Evolutionary conservation across 2,329 filamentous ascomycete genomes (phyloP).

Genomic region (Neoscytalidium dimidiatum): DNA sequence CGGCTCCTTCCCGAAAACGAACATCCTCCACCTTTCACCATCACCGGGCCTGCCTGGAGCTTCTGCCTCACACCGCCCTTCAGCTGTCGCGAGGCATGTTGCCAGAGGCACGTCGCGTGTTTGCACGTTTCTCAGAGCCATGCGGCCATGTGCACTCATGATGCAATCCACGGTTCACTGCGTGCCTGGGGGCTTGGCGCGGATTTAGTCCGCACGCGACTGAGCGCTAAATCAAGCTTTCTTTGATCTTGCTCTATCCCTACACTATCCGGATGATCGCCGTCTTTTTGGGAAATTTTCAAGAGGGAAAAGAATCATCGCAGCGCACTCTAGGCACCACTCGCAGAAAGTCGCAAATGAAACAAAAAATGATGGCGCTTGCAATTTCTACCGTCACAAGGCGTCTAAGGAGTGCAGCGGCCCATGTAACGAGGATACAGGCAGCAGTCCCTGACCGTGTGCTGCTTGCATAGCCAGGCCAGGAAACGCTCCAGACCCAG

Average conservation of each 20-base stretch:
- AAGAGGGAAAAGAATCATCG: not conserved
- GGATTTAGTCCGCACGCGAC: not conserved
- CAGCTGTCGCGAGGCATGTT: not conserved
- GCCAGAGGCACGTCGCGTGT: not conserved
- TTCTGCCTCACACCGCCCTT: not conserved
- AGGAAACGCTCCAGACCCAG: constrained; percentile 84
- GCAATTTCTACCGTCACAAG: not conserved
- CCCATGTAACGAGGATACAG: constrained; percentile 81
- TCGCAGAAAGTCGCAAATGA: not conserved
- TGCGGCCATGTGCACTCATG: not conserved
- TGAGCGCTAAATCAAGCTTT: constrained; percentile 13
- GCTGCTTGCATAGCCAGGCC: constrained; percentile 67
- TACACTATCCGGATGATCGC: not conserved
- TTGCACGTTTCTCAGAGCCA: not conserved
- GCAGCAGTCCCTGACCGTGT: constrained; percentile 68
- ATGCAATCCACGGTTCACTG: not conserved
- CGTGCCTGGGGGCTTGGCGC: constrained; percentile 3
- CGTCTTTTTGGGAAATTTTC: not conserved
- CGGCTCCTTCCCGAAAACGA: constrained; percentile 13
- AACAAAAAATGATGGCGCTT: not conserved
- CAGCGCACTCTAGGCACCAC: not conserved
- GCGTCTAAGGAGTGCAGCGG: constrained; percentile 69
- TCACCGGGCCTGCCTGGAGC: not conserved
- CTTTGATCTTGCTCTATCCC: constrained; percentile 17
- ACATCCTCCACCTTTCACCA: not conserved